Conservation (phyloP, 106 monocot genomes). For the Hemerocallis citrina region DNA sequence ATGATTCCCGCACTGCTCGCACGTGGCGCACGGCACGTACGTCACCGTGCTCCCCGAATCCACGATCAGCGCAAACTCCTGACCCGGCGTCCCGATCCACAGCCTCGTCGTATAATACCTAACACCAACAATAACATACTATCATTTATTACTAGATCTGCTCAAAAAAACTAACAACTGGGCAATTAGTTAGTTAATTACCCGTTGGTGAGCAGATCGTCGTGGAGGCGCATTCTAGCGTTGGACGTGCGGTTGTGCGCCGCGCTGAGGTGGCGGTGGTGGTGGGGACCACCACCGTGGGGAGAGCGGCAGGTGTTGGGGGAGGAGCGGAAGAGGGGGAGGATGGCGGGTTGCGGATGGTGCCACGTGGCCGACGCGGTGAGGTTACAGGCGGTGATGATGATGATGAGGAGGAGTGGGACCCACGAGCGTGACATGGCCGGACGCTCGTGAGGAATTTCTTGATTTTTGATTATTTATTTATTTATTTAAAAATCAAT, state of each 20-base stretch:
- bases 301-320: not conserved
- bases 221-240: conserved; percentile 61
- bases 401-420: conserved; percentile 1
- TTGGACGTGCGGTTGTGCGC: conserved; percentile 7
- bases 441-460: no score
- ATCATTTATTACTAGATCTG: not conserved
- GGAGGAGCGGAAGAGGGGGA: conserved; percentile 15
- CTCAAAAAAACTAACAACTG: not conserved
- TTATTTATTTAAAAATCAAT: no score
- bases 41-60: conserved; percentile 76
- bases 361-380: not conserved
- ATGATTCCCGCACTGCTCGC: conserved; percentile 67
- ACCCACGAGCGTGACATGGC: not conserved
- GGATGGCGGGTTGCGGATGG: not conserved
- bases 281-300: not conserved
- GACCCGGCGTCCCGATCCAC: conserved; percentile 66
- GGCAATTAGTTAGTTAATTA: not conserved
- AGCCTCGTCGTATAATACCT: conserved; percentile 73
- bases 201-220: conserved; percentile 80
- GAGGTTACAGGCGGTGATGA: not conserved
- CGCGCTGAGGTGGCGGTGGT: conserved; percentile 5
- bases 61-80: conserved; percentile 63
- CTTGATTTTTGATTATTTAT: no score
- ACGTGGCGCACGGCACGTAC: conserved; percentile 64
- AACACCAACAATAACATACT: not conserved